phyloP scores from a whole-genome alignment of 495 filamentous ascomycete genomes.

The Evansstolkia leycettana region DNA sequence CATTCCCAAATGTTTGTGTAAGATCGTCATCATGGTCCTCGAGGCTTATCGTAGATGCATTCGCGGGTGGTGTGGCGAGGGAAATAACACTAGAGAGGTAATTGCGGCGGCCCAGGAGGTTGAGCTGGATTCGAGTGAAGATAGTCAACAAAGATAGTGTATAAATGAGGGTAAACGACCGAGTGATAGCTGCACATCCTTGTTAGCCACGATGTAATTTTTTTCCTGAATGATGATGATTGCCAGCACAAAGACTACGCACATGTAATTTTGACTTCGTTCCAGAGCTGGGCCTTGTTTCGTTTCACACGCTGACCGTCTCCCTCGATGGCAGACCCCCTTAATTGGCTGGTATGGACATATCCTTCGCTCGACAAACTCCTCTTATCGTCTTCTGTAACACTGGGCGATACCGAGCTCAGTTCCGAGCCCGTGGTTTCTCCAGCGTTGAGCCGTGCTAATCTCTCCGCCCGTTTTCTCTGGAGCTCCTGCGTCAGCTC shows the following conservation, averaged over 20 bases:
- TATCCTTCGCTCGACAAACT: slow-evolving; percentile 73
- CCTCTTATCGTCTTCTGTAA: slow-evolving; percentile 71
- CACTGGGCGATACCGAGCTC: slow-evolving; percentile 61
- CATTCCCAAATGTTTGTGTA: slow-evolving; percentile 70
- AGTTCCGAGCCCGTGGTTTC: slow-evolving; percentile 46
- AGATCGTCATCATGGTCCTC: slow-evolving; percentile 82
- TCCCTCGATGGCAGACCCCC: slow-evolving; percentile 31
- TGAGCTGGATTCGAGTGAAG: slow-evolving; percentile 91
- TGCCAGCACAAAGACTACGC: slow-evolving; percentile 18
- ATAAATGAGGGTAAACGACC: slow-evolving; percentile 84
- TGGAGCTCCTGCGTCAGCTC: slow-evolving; percentile 82
- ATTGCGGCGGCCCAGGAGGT: slow-evolving; percentile 86
- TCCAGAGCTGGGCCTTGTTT: slow-evolving; percentile 88
- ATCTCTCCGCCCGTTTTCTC: slow-evolving; percentile 73
- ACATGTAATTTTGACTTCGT: slow-evolving; percentile 95
- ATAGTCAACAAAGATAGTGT: slow-evolving; percentile 79
- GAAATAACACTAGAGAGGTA: slow-evolving; percentile 93
- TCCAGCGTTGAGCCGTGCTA: slow-evolving; percentile 42
- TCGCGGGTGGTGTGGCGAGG: slow-evolving; percentile 50
- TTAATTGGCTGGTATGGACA: slow-evolving; percentile 65
- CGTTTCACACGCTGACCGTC: slow-evolving; percentile 44
- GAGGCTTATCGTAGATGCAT: slow-evolving; percentile 60
- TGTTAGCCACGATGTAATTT: slow-evolving; percentile 1
- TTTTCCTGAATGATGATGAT: not conserved
- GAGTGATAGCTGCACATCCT: slow-evolving; percentile 64